Conservation (phyloP, 2,329 filamentous ascomycete genomes). For the Lojkania enalia region DNA sequence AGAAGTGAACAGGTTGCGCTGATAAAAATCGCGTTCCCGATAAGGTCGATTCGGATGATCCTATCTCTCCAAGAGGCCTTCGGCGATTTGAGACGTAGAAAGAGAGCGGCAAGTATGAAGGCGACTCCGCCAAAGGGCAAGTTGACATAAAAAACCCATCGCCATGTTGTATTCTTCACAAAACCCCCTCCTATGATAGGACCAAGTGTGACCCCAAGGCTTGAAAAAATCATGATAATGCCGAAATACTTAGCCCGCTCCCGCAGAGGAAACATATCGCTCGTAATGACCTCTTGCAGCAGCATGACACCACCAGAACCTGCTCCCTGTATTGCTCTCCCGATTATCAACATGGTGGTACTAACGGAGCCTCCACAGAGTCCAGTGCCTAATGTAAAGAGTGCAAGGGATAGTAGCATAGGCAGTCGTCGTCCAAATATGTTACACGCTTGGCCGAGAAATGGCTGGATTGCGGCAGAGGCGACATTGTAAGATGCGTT, state of each 20-base stretch:
- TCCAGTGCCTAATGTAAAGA: slow-evolving; percentile 56
- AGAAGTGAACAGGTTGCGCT: slow-evolving; percentile 43
- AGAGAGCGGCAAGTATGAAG: slow-evolving; percentile 11
- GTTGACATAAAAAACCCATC: slow-evolving; percentile 49
- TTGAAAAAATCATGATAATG: slow-evolving; percentile 12
- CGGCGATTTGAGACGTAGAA: slow-evolving; percentile 42
- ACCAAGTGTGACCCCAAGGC: slow-evolving; percentile 18
- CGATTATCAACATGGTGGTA: slow-evolving; percentile 52
- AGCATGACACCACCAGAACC: slow-evolving; percentile 49
- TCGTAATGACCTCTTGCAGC: slow-evolving; percentile 52
- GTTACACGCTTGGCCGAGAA: slow-evolving; percentile 13
- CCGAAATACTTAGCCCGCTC: slow-evolving; percentile 46
- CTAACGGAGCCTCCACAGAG: slow-evolving; percentile 47
- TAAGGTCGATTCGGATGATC: slow-evolving; percentile 38
- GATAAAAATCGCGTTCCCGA: slow-evolving; percentile 49
- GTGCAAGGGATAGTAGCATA: slow-evolving; percentile 32
- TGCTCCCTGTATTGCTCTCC: slow-evolving; percentile 57
- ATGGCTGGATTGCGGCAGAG: not conserved
- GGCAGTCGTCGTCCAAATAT: slow-evolving; percentile 50
- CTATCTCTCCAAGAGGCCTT: slow-evolving; percentile 2
- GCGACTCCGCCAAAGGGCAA: slow-evolving; percentile 23
- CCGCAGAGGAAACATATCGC: slow-evolving; percentile 51
- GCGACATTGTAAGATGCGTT: not conserved
- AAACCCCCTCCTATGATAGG: slow-evolving; percentile 20
- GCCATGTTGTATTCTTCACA: slow-evolving; percentile 38